Percentiles rank a stretch among this genome's conserved stretches.
phyloP scores from a whole-genome alignment of 495 filamentous ascomycete genomes.

The Penicillium goetzii region DNA sequence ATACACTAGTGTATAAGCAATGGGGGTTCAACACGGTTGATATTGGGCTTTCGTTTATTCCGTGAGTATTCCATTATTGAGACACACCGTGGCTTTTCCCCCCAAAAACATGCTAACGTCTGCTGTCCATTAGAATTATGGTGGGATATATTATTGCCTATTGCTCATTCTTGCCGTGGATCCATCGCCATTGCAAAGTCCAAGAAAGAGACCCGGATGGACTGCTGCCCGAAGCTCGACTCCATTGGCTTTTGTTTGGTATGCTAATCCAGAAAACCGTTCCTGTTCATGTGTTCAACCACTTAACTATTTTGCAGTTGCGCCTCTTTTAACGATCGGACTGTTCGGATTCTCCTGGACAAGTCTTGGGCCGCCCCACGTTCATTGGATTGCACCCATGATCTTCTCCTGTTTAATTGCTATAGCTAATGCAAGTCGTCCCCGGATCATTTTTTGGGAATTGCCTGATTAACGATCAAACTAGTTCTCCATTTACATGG shows the following conservation, averaged over 20 bases:
- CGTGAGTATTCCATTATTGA: conserved; percentile 28
- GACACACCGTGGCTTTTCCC: too few relatives aligned
- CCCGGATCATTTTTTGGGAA: too few relatives aligned
- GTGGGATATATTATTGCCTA: conserved; percentile 71
- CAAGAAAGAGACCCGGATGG: conserved; percentile 52
- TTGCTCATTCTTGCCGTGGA: conserved; percentile 65
- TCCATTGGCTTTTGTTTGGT: conserved; percentile 57
- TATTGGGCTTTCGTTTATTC: conserved; percentile 65
- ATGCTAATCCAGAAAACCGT: too few relatives aligned
- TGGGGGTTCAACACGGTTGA: conserved; percentile 62
- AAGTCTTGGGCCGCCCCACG: conserved; percentile 59
- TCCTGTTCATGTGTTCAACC: too few relatives aligned
- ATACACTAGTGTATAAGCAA: conserved; percentile 65
- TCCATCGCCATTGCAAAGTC: conserved; percentile 54
- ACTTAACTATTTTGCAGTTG: conserved; percentile 40
- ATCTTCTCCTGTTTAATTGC: conserved; percentile 63
- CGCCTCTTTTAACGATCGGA: conserved; percentile 66
- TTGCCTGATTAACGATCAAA: neutral
- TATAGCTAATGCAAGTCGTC: conserved; percentile 56
- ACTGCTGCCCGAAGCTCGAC: conserved; percentile 60
- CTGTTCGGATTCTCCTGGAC: conserved; percentile 74
- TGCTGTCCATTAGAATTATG: conserved; percentile 44
- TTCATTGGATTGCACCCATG: conserved; percentile 68
- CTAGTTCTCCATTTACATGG: conserved; percentile 72
- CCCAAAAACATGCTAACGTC: neutral